Base-by-base conservation (phyloP, 352 stramenopile genomes). In the Phytophthora kernoviae region DNA sequence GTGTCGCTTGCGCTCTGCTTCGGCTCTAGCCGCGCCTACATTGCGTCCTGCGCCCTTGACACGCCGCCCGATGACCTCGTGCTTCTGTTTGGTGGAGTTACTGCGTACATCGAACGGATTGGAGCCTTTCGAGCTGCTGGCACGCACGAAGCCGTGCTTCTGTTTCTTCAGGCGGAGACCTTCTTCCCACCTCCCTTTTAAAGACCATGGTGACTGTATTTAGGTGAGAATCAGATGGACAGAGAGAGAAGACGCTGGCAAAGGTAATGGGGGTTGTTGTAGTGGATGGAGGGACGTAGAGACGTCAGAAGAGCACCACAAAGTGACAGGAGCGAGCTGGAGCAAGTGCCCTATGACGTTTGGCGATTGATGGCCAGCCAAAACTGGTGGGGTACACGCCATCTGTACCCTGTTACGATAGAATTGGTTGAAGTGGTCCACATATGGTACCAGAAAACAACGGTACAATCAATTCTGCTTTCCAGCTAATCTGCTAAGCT, bases 41-140 rank as follows among this genome's bases (percentile, higher is more conserved):
- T 98, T 96, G 34, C 91, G 88, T 21, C 81, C 84, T 55, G 92
- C 75, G 20, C 91, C 91, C 59, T 97, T 97, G 36, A 97, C 83
- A 55, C 81, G 85, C 18, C 89, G 83, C 21, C 92, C 92, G 21
- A 98, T 75, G 46, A 98, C 90, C 47, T 96, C 84, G 72, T 96
- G 90, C 68, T 98, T 98, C 59, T 90, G 89, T 30, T 65, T 65
- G 32, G 75, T 78, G 33, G 72, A 70, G 62, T 97, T 97, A 14
- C 84, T 74, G 48, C 90, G 89, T 50, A 91, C 85, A 59, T 98
- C 91, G 47, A 98, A 98, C 26, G 91, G 91, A 55, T 98, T 98
- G n/a, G 49, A 52, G 37, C 79, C 79, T 20, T 65, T 44, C 1
- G 53, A 45, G 45, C 63, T 76, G 34, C 48, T 75, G 39, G 59